Percentiles rank a stretch among this genome's conserved stretches.
phyloP scores from a whole-genome alignment of 306 rosid genomes.

The Prunus salicina region DNA sequence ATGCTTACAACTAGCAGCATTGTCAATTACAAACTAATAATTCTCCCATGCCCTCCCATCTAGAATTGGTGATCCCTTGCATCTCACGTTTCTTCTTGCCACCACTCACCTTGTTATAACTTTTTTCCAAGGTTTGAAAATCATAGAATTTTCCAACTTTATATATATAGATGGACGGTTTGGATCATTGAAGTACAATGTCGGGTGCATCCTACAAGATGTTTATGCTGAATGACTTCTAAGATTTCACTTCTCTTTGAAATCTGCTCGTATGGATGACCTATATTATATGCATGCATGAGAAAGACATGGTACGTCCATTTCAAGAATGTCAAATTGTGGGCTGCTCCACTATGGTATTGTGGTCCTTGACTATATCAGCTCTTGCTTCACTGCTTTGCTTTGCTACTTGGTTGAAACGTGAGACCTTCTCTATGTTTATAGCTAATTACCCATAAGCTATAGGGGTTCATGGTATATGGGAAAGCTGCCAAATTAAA shows the following conservation, averaged over 20 bases:
- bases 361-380: background rate
- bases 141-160: background rate
- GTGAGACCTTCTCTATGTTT: background rate
- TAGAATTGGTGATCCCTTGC: background rate
- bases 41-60: too few species aligned
- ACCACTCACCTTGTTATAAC: background rate
- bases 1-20: background rate
- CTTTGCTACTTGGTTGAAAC: background rate
- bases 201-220: too few species aligned
- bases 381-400: background rate
- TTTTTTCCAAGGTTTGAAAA: background rate
- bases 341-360: slow-evolving; percentile 11
- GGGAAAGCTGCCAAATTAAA: too few species aligned
- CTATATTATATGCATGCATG: background rate
- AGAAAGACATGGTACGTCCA: slow-evolving; percentile 10
- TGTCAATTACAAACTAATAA: background rate
- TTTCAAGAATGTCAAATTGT: slow-evolving; percentile 18
- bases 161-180: background rate
- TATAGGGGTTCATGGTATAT: background rate
- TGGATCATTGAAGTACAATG: too few species aligned
- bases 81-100: background rate
- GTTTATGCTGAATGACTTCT: background rate
- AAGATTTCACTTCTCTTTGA: background rate
- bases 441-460: background rate
- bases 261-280: background rate